These are phyloP conservation scores for Cydonia oblonga DNA, from an alignment of 331 rosid genomes.

Conservation along the genomic window DNA sequence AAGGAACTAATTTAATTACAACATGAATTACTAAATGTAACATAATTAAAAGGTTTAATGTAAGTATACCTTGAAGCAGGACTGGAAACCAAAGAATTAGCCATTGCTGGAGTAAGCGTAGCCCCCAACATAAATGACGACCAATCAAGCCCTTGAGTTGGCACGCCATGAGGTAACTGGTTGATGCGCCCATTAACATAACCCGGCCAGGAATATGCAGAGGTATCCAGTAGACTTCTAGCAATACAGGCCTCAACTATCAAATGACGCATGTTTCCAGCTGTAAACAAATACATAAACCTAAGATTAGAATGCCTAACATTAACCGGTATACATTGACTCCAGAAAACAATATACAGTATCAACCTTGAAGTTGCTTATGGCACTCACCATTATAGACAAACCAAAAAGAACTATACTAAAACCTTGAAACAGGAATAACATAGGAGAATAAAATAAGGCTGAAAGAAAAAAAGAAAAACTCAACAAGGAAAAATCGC, in stretches of 20 bases:
- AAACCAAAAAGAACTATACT: background rate
- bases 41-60: background rate
- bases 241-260: slow-evolving; percentile 95
- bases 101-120: slow-evolving; percentile 49
- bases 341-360: too few relatives aligned
- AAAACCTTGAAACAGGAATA: background rate
- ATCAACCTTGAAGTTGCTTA: too few relatives aligned
- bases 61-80: slow-evolving; percentile 85
- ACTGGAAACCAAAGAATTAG: slow-evolving; percentile 65
- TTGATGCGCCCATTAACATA: slow-evolving; percentile 59
- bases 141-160: slow-evolving; percentile 79
- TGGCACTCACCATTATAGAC: too few relatives aligned
- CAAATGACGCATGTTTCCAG: slow-evolving; percentile 94
- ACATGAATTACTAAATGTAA: background rate
- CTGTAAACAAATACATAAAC: slow-evolving; percentile 33
- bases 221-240: slow-evolving; percentile 76
- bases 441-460: background rate
- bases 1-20: background rate
- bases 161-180: slow-evolving; percentile 72
- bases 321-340: too few relatives aligned
- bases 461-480: background rate
- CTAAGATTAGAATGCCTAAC: slow-evolving; percentile 1
- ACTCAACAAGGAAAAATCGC: background rate
- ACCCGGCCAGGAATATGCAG: slow-evolving; percentile 89
- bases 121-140: slow-evolving; percentile 84